A percentile compares a stretch with the other conserved stretches of the same genome.
Evolutionary conservation across 345 rosid species (phyloP).

Genomic region (Hevea brasiliensis): DNA sequence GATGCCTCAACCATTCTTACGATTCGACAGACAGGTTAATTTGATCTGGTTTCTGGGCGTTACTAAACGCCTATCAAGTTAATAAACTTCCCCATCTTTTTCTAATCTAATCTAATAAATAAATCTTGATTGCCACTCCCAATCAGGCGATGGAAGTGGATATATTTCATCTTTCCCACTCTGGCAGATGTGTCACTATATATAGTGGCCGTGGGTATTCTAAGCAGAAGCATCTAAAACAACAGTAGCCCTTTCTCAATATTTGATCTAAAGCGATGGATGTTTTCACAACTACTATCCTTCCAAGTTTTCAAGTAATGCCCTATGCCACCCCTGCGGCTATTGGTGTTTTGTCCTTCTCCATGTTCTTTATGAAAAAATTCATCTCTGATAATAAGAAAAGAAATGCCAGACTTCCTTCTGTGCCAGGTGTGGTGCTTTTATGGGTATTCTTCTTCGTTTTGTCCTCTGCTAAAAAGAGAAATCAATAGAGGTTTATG

Average conservation of each 20-base stretch:
- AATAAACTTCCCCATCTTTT: no score
- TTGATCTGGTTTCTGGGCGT: no score
- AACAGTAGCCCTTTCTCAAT: no score
- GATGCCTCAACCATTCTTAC: not conserved
- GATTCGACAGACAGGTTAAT: not conserved
- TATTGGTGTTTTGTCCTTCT: conserved; percentile 42
- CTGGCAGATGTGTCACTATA: no score
- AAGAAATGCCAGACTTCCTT: conserved; percentile 42
- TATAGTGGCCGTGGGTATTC: no score
- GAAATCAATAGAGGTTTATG: no score
- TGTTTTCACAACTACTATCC: not conserved
- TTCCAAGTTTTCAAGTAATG: conserved; percentile 19
- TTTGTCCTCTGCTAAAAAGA: not conserved
- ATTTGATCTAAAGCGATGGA: not conserved
- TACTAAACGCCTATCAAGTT: no score
- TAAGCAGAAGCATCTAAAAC: no score
- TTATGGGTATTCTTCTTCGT: not conserved
- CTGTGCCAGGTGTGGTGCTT: conserved; percentile 50
- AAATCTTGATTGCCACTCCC: no score
- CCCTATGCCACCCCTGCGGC: conserved; percentile 44
- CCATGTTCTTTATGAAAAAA: conserved; percentile 32
- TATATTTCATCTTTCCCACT: no score
- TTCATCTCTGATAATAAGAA: conserved; percentile 31
- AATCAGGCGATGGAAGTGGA: no score
- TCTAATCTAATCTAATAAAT: no score